Base-by-base conservation (phyloP, 2,329 filamentous ascomycete species). In the Shiraia sp. region DNA sequence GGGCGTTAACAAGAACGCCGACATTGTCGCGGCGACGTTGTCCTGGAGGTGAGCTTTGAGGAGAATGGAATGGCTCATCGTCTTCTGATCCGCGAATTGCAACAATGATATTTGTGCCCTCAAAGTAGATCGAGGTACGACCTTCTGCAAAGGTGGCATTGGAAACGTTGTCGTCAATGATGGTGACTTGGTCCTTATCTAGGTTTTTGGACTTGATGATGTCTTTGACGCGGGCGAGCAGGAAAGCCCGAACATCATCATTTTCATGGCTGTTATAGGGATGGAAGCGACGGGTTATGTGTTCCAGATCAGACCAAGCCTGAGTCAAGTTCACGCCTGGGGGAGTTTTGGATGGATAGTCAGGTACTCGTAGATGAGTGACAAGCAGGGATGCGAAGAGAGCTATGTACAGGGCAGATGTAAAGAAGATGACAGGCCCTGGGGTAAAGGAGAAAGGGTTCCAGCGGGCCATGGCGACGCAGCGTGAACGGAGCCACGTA, bases 1-100 rank as follows among this genome's bases (percentile, higher is more conserved):
- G 93, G 13, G 92, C 91, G 66, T 96, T 97, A 54, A 97, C 87
- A 31, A 99, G 78, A 13, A 96, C 90, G 23, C 90, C 89, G 13
- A 88, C 87, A 47, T 82, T 81, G 7, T 55, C 79, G 78, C 47
- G 78, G 29, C 51, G 66, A 45, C 47, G 58, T 17, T 44, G 19
- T 14, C 38, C 36, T 29, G 35, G 42, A 72, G 69, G 29, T 67
- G 69, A 26, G 70, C 69, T 25, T 54, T 63, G 31, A 65, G 68
- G 24, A 77, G 49, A 76, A 88, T 87, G 95, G 87, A 88, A 95
- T 30, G 82, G 77, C 7, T 84, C 83, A 22, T 79, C 74, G 17
- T 85, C 89, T 37, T 90, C 81, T 26, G 78, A 82, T 23, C 93
- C 93, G 32, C 88, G 85, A 44, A 99, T 87, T 61, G 96, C 96